A percentile compares a stretch with the other conserved stretches of the same genome.
phyloP scores from a whole-genome alignment of 257 asterid species.

The Petunia axillaris region DNA sequence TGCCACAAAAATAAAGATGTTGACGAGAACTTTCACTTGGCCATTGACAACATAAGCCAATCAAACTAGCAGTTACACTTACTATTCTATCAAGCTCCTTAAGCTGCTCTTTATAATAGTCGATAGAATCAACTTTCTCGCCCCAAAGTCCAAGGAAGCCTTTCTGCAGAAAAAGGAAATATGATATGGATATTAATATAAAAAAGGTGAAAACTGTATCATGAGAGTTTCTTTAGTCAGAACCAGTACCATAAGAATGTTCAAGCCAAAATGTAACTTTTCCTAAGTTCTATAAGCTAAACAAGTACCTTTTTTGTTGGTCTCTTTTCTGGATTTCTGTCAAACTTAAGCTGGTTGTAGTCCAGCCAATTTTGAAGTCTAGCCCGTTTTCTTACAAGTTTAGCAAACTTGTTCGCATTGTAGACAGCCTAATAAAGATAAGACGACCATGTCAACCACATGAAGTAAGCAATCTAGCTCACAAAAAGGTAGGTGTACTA shows the following conservation, averaged over 20 bases:
- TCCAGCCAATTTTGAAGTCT: constrained; percentile 94
- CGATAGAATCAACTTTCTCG: constrained; percentile 75
- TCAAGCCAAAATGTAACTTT: neutral
- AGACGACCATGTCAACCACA: constrained; percentile 21
- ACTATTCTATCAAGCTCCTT: constrained; percentile 69
- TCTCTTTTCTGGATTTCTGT: constrained; percentile 81
- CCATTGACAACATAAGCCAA: constrained; percentile 13
- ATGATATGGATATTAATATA: neutral
- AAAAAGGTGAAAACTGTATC: neutral
- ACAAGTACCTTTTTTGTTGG: constrained; percentile 73
- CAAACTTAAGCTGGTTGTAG: constrained; percentile 87
- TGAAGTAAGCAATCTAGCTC: constrained; percentile 21
- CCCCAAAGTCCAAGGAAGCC: constrained; percentile 93
- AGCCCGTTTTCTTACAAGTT: constrained; percentile 67
- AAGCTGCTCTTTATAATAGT: constrained; percentile 66
- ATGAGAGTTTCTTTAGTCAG: neutral
- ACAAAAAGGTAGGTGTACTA: neutral
- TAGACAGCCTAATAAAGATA: constrained; percentile 70
- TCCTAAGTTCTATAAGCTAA: neutral
- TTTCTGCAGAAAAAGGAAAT: constrained; percentile 50
- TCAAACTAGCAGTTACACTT: constrained; percentile 34
- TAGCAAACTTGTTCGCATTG: constrained; percentile 81
- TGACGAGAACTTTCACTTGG: constrained; percentile 1
- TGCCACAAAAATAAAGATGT: neutral
- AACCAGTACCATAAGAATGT: constrained; percentile 18